Evolutionary conservation across 2,329 filamentous ascomycete genomes (phyloP), one percentile per base, ranked within the genome.

Genomic region (Aspergillus fumigatiaffinis): DNA sequence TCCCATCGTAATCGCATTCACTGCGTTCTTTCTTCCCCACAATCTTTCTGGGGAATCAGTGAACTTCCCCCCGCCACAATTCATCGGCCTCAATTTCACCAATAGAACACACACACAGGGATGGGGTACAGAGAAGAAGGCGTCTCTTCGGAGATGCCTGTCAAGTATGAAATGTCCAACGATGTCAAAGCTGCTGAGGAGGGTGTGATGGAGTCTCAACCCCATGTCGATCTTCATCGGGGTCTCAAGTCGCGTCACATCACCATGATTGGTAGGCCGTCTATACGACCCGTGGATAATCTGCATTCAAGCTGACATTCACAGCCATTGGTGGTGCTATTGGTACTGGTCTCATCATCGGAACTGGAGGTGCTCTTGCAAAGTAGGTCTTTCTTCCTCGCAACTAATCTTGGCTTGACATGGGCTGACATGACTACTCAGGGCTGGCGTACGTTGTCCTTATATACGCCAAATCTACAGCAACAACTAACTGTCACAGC

Each of bases 281-380:
- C 32, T 17, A 17, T 7, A 14, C 14, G 17, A 38, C 2, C 9
- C 28, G 14, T 5, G 2, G 14, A 21, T 1, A 23, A 9, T 12
- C 2, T 1, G 1, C 2, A 25, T 23, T 20, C 38, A 51, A 53
- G 21, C 60, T 69, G 50, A 68, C 54, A 46, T 14, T 4, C 9
- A 17, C 53, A 72, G 71, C 75, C 3, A 77, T 77, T 48, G 75
- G 74, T 53, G 75, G 75, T 63, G 75, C 76, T 10, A 75, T 77
- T 57, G 76, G 75, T 51, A 77, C 74, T 28, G 75, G 75, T 52
- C 62, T 77, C 47, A 73, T 77, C 58, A 75, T 71, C 50, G 73
- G 74, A 62, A 76, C 74, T 12, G 74, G 75, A 41, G 66, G 68
- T 48, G 71, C 73, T 58, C 64, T 74, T 44, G 68, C 71, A 55